A percentile compares a stretch with the other conserved stretches of the same genome.
These are phyloP conservation scores for Vaccinium darrowii DNA, from an alignment of 148 eudicot genomes.

Conservation along the genomic window DNA sequence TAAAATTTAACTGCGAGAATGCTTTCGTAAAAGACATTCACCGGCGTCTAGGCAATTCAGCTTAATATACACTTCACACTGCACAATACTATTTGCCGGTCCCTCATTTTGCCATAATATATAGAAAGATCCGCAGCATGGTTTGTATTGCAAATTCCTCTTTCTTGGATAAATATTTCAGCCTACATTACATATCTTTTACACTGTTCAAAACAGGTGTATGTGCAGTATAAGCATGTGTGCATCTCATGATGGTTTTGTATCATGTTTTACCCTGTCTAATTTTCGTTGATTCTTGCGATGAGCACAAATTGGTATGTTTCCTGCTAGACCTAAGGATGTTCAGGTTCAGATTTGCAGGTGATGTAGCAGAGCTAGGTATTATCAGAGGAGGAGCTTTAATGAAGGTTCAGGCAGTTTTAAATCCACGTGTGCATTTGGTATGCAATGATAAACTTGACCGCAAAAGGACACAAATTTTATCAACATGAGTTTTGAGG, in stretches of 20 bases:
- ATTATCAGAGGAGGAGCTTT: constrained; percentile 71
- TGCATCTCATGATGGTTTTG: constrained; percentile 8
- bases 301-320: neutral
- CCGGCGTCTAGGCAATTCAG: constrained; percentile 3
- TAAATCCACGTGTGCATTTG: constrained; percentile 86
- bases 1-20: neutral
- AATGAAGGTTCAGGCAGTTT: constrained; percentile 67
- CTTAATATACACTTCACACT: neutral
- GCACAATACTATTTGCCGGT: neutral
- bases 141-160: neutral
- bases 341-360: constrained; percentile 69
- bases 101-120: neutral
- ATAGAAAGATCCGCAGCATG: neutral
- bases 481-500: neutral
- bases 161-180: neutral
- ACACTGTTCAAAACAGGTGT: neutral
- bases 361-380: constrained; percentile 85
- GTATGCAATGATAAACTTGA: constrained; percentile 35
- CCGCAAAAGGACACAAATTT: neutral
- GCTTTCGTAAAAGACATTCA: neutral
- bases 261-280: neutral
- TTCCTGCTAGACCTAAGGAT: constrained; percentile 15
- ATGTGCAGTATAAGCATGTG: neutral
- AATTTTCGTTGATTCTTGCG: neutral
- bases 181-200: neutral